These are phyloP conservation scores for Pochonia chlamydosporia DNA, from an alignment of 2,329 filamentous ascomycete species.

Conservation along the genomic window DNA sequence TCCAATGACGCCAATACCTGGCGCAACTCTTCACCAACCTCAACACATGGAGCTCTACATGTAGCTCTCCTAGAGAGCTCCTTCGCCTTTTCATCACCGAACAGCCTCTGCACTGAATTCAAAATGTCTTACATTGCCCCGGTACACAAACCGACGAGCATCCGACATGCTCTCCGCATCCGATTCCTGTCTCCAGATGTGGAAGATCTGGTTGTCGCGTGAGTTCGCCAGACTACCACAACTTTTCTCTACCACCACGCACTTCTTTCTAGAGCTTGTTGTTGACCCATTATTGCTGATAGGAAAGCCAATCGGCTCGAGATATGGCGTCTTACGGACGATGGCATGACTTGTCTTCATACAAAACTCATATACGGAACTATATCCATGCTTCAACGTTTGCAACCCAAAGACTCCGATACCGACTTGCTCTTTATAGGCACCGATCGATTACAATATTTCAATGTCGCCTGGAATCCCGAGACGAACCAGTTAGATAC, in stretches of 20 bases:
- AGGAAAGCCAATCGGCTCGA: constrained; percentile 84
- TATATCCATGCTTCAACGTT: constrained; percentile 75
- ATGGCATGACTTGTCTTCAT: constrained; percentile 58
- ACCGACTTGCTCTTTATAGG: constrained; percentile 89
- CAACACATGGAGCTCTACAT: constrained; percentile 18
- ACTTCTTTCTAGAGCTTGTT: not conserved
- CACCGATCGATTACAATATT: constrained; percentile 85
- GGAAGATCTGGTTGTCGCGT: constrained; percentile 85
- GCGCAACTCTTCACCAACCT: not conserved
- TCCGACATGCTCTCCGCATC: constrained; percentile 80
- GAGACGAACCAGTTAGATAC: constrained; percentile 45
- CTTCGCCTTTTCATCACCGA: not conserved
- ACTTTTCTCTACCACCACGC: constrained; percentile 2
- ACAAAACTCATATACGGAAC: constrained; percentile 77
- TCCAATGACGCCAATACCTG: constrained; percentile 1
- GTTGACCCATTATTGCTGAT: constrained; percentile 11
- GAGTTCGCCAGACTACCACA: constrained; percentile 29
- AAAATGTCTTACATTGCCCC: constrained; percentile 91
- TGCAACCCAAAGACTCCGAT: constrained; percentile 66
- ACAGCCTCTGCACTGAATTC: constrained; percentile 1
- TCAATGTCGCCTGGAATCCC: constrained; percentile 79
- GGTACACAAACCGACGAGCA: constrained; percentile 86
- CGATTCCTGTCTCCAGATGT: constrained; percentile 68
- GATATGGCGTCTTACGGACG: constrained; percentile 65
- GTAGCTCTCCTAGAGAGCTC: constrained; percentile 19